Conservation (phyloP, 2,329 filamentous ascomycete species). For the Dothideomycetidae sp. region DNA sequence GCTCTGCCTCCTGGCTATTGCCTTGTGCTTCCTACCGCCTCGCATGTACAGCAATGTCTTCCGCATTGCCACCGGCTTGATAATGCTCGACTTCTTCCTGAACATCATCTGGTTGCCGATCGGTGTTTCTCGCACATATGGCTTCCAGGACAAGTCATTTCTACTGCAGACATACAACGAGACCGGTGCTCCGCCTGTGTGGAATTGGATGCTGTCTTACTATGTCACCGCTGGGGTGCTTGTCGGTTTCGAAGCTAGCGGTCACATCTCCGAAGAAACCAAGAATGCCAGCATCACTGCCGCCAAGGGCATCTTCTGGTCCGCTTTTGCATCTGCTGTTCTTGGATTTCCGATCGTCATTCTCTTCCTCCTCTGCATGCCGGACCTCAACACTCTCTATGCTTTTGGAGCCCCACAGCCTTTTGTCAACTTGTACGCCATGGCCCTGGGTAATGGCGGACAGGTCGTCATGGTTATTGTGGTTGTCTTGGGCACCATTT, state of each 20-base stretch:
- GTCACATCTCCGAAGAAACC: constrained; percentile 48
- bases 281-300: constrained; percentile 43
- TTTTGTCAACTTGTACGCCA: constrained; percentile 44
- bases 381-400: constrained; percentile 39
- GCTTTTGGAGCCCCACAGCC: constrained; percentile 42
- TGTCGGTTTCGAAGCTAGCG: constrained; percentile 47
- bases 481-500: constrained; percentile 34
- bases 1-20: constrained; percentile 27
- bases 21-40: constrained; percentile 26
- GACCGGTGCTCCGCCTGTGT: constrained; percentile 35
- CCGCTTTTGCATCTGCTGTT: constrained; percentile 41
- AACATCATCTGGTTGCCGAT: constrained; percentile 50
- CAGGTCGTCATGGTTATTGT: constrained; percentile 50
- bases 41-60: constrained; percentile 37
- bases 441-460: constrained; percentile 40
- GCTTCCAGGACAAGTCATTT: constrained; percentile 44
- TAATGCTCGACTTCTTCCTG: constrained; percentile 43
- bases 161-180: constrained; percentile 47
- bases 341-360: constrained; percentile 43
- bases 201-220: constrained; percentile 51
- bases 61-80: constrained; percentile 35
- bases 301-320: constrained; percentile 46
- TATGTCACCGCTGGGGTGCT: constrained; percentile 46
- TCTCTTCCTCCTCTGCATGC: constrained; percentile 45
- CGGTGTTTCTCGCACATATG: constrained; percentile 39